Percentiles rank a stretch among this genome's conserved stretches.
Evolutionary conservation across 495 filamentous ascomycete genomes (phyloP).

Genomic region (Rhypophila decipiens): DNA sequence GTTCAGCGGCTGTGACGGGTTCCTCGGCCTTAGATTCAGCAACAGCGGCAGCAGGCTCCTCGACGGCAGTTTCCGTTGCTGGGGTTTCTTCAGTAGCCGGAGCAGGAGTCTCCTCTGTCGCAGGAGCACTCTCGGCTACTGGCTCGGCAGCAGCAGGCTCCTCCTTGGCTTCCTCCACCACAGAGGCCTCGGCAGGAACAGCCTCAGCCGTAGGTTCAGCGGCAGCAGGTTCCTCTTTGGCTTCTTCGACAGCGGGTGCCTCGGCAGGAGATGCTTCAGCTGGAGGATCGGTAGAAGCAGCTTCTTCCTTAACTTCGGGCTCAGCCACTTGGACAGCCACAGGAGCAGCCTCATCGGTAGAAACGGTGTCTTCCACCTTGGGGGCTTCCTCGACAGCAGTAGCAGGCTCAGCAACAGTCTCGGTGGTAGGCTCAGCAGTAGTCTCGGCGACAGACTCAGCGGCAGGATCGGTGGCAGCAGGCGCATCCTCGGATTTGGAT

Average conservation of each 20-base stretch:
- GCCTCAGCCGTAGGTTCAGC: neutral
- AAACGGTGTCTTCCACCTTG: no score
- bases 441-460: neutral
- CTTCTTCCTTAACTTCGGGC: neutral
- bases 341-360: neutral
- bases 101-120: conserved; percentile 9
- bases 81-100: conserved; percentile 1
- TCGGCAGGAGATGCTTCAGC: neutral
- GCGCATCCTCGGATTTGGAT: conserved; percentile 3
- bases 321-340: no score
- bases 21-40: neutral
- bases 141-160: conserved; percentile 1
- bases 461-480: neutral
- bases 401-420: neutral
- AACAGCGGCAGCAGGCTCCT: neutral
- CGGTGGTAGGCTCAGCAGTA: neutral
- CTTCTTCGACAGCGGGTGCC: conserved; percentile 1
- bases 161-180: no score
- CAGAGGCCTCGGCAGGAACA: no score
- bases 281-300: no score
- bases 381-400: neutral
- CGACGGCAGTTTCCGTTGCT: neutral
- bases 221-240: neutral
- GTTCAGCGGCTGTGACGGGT: conserved; percentile 6
- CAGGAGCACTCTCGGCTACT: neutral